Evolutionary conservation across 345 rosid species (phyloP).

Genomic region (Citrus mangshanensis): DNA sequence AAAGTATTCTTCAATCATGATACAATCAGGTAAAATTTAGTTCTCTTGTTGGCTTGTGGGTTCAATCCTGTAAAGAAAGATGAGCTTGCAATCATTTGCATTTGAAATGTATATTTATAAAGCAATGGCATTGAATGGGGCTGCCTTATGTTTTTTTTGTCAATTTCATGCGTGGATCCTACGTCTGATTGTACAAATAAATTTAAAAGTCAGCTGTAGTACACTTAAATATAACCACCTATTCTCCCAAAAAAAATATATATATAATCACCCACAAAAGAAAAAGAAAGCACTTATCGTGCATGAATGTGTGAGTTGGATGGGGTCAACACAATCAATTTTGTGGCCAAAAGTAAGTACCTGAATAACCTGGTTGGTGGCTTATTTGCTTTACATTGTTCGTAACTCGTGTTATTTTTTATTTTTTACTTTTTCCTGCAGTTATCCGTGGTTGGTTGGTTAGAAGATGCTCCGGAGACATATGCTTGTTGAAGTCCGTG

Average conservation of each 20-base stretch:
- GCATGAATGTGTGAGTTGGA: background rate
- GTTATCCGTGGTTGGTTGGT: constrained; percentile 96
- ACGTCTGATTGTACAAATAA: background rate
- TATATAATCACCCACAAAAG: background rate
- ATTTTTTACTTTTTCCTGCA: constrained; percentile 26
- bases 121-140: background rate
- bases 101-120: constrained; percentile 8
- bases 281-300: background rate
- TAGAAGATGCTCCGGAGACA: constrained; percentile 85
- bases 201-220: background rate
- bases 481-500: constrained; percentile 56
- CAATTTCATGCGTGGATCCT: background rate
- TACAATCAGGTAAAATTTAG: constrained; percentile 69
- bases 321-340: background rate
- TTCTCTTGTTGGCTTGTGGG: background rate
- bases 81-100: constrained; percentile 5
- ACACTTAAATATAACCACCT: background rate
- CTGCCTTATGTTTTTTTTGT: constrained; percentile 4
- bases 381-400: background rate
- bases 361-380: background rate
- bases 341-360: background rate
- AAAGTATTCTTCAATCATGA: constrained; percentile 49
- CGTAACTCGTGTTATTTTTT: background rate
- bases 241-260: too few species aligned
- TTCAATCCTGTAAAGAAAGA: background rate